A percentile compares a stretch with the other conserved stretches of the same genome.
These are phyloP conservation scores for Neopestalotiopsis sp. DNA, from an alignment of 2,329 filamentous ascomycete genomes.

Conservation along the genomic window DNA sequence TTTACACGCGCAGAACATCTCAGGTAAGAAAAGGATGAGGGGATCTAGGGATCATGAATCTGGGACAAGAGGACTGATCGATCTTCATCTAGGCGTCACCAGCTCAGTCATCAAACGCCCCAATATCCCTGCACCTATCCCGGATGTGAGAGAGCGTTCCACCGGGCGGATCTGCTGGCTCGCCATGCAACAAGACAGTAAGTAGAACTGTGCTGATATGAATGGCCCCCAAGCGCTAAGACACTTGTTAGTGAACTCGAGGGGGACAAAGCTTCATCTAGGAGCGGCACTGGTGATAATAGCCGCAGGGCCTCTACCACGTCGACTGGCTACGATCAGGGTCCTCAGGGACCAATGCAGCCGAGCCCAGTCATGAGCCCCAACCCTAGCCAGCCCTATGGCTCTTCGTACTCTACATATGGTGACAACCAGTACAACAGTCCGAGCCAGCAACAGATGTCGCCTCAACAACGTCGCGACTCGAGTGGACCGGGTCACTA, in stretches of 20 bases:
- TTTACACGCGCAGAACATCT: constrained; percentile 68
- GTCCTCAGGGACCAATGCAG: constrained; percentile 1
- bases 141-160: constrained; percentile 62
- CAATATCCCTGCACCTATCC: constrained; percentile 55
- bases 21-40: constrained; percentile 45
- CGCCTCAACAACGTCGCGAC: constrained; percentile 27
- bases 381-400: constrained; percentile 7
- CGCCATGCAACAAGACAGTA: constrained; percentile 61
- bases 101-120: constrained; percentile 63
- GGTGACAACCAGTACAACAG: constrained; percentile 21
- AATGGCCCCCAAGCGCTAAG: constrained; percentile 11
- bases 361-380: constrained; percentile 3
- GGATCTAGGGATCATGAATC: neutral
- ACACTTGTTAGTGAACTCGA: constrained; percentile 47
- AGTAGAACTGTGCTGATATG: constrained; percentile 27
- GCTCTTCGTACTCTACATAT: constrained; percentile 6
- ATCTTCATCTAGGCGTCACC: constrained; percentile 54
- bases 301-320: constrained; percentile 34
- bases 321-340: constrained; percentile 22
- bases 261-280: constrained; percentile 42
- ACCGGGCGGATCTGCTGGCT: constrained; percentile 63
- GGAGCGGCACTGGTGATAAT: constrained; percentile 25
- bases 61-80: constrained; percentile 29
- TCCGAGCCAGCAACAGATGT: constrained; percentile 30
- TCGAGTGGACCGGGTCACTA: constrained; percentile 25